Conservation (phyloP, 1,139 yeast genomes). For the Meyerozyma athensensis region DNA sequence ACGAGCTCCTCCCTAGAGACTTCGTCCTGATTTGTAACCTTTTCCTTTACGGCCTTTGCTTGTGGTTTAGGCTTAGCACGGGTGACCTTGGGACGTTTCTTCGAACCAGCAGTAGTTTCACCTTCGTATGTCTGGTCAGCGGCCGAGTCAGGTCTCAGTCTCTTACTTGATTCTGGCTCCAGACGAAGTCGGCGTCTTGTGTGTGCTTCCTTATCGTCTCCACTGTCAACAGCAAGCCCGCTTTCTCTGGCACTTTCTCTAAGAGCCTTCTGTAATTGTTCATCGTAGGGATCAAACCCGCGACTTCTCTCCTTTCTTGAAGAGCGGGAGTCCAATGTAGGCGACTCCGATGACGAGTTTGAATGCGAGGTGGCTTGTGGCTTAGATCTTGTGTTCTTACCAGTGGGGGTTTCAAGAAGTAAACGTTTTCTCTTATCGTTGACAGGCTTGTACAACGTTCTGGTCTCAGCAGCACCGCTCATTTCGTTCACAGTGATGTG, state of each 20-base stretch:
- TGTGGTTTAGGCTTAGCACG: constrained; percentile 14
- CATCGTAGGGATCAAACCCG: constrained; percentile 57
- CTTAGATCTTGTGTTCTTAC: constrained; percentile 17
- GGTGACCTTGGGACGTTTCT: constrained; percentile 11
- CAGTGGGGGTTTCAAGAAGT: constrained; percentile 17
- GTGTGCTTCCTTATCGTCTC: constrained; percentile 9
- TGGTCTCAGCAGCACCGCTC: constrained; percentile 21
- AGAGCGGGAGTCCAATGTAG: background rate
- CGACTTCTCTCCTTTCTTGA: constrained; percentile 31
- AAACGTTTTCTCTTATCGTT: constrained; percentile 45
- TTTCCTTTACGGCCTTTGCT: constrained; percentile 8
- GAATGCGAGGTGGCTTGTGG: background rate
- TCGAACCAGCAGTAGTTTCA: constrained; percentile 10
- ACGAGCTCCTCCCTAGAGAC: constrained; percentile 24
- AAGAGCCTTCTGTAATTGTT: constrained; percentile 62
- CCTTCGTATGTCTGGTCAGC: constrained; percentile 9
- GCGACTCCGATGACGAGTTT: background rate
- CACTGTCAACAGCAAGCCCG: constrained; percentile 12
- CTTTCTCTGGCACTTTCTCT: constrained; percentile 61
- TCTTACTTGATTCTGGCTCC: background rate
- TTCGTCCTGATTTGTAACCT: constrained; percentile 16
- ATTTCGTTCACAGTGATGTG: constrained; percentile 47
- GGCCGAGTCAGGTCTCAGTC: background rate
- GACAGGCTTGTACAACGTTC: constrained; percentile 48
- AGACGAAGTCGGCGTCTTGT: constrained; percentile 6